These are phyloP conservation scores for Picea engelmannii DNA, from an alignment of 83 land plant species.

Conservation along the genomic window DNA sequence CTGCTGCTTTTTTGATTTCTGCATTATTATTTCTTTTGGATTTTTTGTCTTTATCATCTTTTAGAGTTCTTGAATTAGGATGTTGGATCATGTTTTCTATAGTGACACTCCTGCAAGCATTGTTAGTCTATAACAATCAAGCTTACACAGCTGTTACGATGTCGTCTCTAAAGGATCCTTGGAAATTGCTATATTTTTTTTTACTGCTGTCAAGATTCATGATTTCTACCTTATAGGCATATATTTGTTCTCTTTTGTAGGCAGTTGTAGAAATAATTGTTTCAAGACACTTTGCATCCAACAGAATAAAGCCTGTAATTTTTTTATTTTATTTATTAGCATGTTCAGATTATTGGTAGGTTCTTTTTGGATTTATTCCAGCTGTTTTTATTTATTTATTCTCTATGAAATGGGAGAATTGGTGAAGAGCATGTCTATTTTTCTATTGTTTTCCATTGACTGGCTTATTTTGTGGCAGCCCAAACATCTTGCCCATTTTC, in stretches of 20 bases:
- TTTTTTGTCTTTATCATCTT: no score
- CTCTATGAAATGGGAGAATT: background rate
- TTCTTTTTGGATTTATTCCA: background rate
- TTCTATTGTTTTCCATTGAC: background rate
- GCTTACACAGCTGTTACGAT: no score
- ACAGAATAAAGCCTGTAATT: conserved; percentile 68
- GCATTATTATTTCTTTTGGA: no score
- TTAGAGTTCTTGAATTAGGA: no score
- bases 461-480: background rate
- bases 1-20: no score
- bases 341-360: background rate
- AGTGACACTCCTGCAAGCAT: no score
- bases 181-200: no score
- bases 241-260: conserved; percentile 36
- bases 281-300: conserved; percentile 57
- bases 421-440: background rate
- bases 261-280: conserved; percentile 82
- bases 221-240: background rate
- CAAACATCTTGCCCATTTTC: background rate
- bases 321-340: background rate
- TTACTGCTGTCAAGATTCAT: no score
- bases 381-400: background rate
- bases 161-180: no score
- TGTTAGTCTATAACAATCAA: no score
- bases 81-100: no score